Conservation (phyloP, 2,329 filamentous ascomycete species). For the Coleophoma cylindrospora region DNA sequence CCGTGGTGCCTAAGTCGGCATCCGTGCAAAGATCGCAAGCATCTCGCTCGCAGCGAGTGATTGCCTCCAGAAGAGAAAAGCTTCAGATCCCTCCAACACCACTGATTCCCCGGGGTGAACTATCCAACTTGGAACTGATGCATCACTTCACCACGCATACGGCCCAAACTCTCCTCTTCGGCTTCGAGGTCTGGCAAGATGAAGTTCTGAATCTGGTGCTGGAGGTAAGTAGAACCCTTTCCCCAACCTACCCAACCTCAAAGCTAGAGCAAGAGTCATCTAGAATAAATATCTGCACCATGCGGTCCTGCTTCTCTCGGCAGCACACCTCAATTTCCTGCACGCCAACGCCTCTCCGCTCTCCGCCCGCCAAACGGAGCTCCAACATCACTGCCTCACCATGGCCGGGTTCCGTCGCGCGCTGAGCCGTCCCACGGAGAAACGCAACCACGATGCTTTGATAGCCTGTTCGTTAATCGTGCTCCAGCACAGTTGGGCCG, state of each 20-base stretch:
- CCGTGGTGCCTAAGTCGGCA: background rate
- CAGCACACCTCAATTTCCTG: background rate
- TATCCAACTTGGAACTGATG: background rate
- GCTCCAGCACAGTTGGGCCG: background rate
- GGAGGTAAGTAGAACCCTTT: background rate
- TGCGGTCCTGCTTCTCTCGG: background rate
- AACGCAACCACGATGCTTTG: background rate
- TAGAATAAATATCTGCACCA: background rate
- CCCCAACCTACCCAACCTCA: background rate
- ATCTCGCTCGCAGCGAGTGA: background rate
- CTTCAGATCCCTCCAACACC: background rate
- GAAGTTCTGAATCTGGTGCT: background rate
- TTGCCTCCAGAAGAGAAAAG: background rate
- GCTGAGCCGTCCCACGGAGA: background rate
- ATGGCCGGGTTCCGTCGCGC: background rate
- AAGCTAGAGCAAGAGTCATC: background rate
- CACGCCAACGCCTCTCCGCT: background rate
- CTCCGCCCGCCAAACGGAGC: background rate
- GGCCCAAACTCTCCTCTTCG: background rate
- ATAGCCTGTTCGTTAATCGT: background rate
- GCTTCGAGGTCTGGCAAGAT: background rate
- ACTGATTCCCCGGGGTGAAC: background rate
- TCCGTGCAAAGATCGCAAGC: background rate
- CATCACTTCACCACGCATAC: slow-evolving; percentile 1
- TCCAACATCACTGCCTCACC: background rate